A percentile compares a stretch with the other conserved stretches of the same genome.
phyloP scores from a whole-genome alignment of 225 moss, liverwort and hornwort species.

The Marchantia polymorpha region DNA sequence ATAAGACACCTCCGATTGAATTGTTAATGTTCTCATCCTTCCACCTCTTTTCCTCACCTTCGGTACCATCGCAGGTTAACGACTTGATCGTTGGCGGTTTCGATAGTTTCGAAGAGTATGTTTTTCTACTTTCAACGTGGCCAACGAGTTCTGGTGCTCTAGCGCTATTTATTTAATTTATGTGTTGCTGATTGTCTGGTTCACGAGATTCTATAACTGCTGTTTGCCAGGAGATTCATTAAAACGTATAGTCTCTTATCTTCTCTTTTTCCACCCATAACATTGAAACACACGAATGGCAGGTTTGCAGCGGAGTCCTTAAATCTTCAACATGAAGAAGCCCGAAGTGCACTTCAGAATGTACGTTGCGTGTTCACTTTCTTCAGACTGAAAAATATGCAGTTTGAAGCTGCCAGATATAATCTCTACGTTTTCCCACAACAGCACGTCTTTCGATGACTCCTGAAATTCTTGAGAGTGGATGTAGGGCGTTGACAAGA shows the following conservation, averaged over 20 bases:
- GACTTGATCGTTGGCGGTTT: constrained; percentile 31
- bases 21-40: too few relatives aligned
- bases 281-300: background rate
- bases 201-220: background rate
- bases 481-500: constrained; percentile 31
- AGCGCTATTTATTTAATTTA: background rate
- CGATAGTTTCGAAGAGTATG: constrained; percentile 38
- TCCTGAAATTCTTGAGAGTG: background rate
- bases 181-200: background rate
- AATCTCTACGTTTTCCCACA: background rate
- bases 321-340: constrained; percentile 20
- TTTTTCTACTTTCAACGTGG: background rate
- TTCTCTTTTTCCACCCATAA: background rate
- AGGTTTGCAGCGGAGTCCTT: constrained; percentile 30
- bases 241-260: background rate
- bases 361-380: constrained; percentile 13
- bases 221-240: background rate
- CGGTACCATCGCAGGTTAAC: constrained; percentile 26
- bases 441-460: background rate
- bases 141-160: background rate
- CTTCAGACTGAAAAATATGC: background rate
- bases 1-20: too few relatives aligned
- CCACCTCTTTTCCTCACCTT: background rate
- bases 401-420: background rate
- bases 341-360: constrained; percentile 19